Percentiles rank a stretch among this genome's conserved stretches.
These are phyloP conservation scores for Bryoglossum gracile DNA, from an alignment of 495 filamentous ascomycete species.

Conservation along the genomic window DNA sequence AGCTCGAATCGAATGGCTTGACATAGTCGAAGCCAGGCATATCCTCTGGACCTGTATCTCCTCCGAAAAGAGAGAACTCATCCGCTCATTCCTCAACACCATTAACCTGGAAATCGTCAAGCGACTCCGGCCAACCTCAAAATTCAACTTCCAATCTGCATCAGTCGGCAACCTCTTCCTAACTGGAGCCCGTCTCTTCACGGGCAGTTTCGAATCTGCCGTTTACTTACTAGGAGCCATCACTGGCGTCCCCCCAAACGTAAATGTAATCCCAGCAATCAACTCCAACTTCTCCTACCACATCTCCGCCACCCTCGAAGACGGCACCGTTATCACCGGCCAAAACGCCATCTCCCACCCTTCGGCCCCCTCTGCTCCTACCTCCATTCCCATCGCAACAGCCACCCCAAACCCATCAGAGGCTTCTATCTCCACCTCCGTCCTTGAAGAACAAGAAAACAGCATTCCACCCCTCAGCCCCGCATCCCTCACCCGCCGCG, in stretches of 20 bases:
- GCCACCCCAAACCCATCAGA: slow-evolving; percentile 4
- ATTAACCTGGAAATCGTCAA: slow-evolving; percentile 90
- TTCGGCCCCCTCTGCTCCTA: slow-evolving; percentile 35
- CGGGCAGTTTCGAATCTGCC: slow-evolving; percentile 71
- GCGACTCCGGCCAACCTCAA: slow-evolving; percentile 63
- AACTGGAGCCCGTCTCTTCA: slow-evolving; percentile 75
- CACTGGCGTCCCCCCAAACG: slow-evolving; percentile 64
- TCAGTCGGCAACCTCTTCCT: slow-evolving; percentile 93
- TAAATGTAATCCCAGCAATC: slow-evolving; percentile 80
- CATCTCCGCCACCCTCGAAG: slow-evolving; percentile 72
- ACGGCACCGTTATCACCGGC: slow-evolving; percentile 77
- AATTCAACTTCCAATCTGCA: slow-evolving; percentile 82
- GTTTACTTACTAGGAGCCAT: slow-evolving; percentile 79
- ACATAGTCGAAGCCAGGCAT: slow-evolving; percentile 77
- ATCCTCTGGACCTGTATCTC: slow-evolving; percentile 68
- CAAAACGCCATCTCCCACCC: slow-evolving; percentile 94
- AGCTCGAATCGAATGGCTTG: slow-evolving; percentile 72
- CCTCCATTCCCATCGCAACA: too few relatives aligned
- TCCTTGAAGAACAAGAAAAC: slow-evolving; percentile 3
- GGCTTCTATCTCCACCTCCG: background rate
- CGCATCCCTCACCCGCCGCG: background rate
- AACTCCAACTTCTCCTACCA: slow-evolving; percentile 92
- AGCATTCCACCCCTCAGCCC: slow-evolving; percentile 1
- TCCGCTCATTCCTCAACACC: slow-evolving; percentile 80
- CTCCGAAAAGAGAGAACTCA: slow-evolving; percentile 80